Evolutionary conservation across 2,329 filamentous ascomycete genomes (phyloP).

Genomic region (Claviceps paspali): DNA sequence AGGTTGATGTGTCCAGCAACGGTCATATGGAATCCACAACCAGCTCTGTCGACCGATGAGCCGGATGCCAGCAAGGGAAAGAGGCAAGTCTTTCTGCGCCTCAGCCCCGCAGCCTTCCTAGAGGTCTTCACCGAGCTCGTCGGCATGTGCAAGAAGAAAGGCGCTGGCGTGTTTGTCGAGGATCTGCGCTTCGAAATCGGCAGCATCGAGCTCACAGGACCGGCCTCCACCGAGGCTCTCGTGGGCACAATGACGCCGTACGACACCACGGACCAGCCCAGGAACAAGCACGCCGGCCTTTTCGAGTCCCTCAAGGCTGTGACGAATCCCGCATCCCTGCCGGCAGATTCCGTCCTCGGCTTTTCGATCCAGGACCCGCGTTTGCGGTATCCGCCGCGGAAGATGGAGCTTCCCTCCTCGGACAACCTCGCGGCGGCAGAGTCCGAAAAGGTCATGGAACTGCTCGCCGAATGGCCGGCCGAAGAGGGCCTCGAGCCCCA

Average conservation of each 20-base stretch:
- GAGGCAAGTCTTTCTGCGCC: constrained; percentile 48
- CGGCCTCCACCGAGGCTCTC: constrained; percentile 66
- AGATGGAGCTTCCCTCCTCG: constrained; percentile 25
- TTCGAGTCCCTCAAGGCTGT: constrained; percentile 41
- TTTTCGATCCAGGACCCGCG: constrained; percentile 71
- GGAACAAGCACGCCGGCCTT: constrained; percentile 26
- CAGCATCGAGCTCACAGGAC: constrained; percentile 43
- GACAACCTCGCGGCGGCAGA: constrained; percentile 11
- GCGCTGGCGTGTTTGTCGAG: constrained; percentile 46
- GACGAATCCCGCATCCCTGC: constrained; percentile 54
- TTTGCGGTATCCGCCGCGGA: constrained; percentile 57
- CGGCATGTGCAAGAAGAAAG: constrained; percentile 41
- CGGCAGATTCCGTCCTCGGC: constrained; percentile 51
- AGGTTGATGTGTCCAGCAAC: constrained; percentile 56
- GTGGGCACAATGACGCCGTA: constrained; percentile 49
- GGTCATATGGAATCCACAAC: constrained; percentile 55
- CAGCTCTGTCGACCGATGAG: constrained; percentile 11
- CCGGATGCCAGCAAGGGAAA: constrained; percentile 12
- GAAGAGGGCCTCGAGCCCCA: constrained; percentile 34
- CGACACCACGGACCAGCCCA: constrained; percentile 14
- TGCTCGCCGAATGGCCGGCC: constrained; percentile 52
- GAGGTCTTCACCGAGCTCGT: constrained; percentile 51
- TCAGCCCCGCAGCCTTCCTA: constrained; percentile 70
- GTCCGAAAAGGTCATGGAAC: constrained; percentile 33
- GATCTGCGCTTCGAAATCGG: constrained; percentile 55